Percentiles rank a stretch among this genome's conserved stretches.
These are phyloP conservation scores for Talaromyces stipitatus DNA, from an alignment of 495 filamentous ascomycete genomes.

Conservation along the genomic window DNA sequence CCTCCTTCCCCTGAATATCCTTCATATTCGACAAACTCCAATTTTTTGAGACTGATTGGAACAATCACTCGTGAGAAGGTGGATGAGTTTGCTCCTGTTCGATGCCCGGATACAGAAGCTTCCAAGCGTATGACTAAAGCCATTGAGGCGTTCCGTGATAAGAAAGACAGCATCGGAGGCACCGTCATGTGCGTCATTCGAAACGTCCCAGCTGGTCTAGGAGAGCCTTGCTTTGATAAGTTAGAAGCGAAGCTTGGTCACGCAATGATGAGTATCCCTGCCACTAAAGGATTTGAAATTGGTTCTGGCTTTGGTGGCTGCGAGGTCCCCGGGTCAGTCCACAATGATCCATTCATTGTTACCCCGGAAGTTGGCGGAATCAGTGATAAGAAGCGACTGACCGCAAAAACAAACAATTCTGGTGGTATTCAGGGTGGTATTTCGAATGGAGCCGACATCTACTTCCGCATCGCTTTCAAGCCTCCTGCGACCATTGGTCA, in stretches of 20 bases:
- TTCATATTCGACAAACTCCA: constrained; percentile 68
- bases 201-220: constrained; percentile 82
- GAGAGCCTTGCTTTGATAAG: constrained; percentile 95
- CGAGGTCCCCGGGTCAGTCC: constrained; percentile 77
- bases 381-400: constrained; percentile 49
- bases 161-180: constrained; percentile 83
- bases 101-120: constrained; percentile 66
- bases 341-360: constrained; percentile 86
- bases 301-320: constrained; percentile 89
- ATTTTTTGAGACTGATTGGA: constrained; percentile 69
- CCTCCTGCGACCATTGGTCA: constrained; percentile 91
- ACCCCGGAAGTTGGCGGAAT: constrained; percentile 30
- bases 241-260: constrained; percentile 92
- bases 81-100: constrained; percentile 74
- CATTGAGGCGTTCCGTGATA: constrained; percentile 74
- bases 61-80: constrained; percentile 70
- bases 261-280: constrained; percentile 94
- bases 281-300: constrained; percentile 95
- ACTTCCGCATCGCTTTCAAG: constrained; percentile 97
- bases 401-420: constrained; percentile 91
- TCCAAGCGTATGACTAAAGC: constrained; percentile 66
- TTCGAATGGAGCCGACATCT: constrained; percentile 87
- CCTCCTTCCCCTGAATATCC: constrained; percentile 71
- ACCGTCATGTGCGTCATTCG: constrained; percentile 94
- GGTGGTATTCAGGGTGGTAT: constrained; percentile 97